These are phyloP conservation scores for Takakia lepidozioides DNA, from an alignment of 225 moss, liverwort and hornwort species.

Conservation along the genomic window DNA sequence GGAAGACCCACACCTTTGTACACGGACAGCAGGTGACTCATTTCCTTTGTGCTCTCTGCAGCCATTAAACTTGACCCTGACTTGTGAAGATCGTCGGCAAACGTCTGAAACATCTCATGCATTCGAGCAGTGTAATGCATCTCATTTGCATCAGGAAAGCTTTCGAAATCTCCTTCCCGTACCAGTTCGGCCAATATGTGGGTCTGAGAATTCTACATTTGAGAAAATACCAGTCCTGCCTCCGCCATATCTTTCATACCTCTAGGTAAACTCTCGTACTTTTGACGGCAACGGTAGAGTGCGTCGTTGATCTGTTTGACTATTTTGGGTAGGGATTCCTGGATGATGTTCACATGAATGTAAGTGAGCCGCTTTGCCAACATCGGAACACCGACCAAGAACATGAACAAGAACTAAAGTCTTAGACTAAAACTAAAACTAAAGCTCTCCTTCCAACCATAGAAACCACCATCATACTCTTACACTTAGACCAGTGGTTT, in stretches of 20 bases:
- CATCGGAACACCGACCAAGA: constrained; percentile 21
- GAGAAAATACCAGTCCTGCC: constrained; percentile 6
- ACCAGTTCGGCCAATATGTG: constrained; percentile 7
- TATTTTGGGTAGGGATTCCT: constrained; percentile 10
- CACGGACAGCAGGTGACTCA: constrained; percentile 12
- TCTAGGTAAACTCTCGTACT: constrained; percentile 8
- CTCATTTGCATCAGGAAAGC: background rate
- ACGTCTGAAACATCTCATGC: constrained; percentile 20
- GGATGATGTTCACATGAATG: constrained; percentile 29
- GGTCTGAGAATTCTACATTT: constrained; percentile 8
- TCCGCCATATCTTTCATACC: background rate
- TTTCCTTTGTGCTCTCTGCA: background rate
- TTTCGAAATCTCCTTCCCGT: constrained; percentile 9
- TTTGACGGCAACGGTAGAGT: background rate
- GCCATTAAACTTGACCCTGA: constrained; percentile 1
- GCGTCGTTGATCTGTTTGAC: constrained; percentile 11
- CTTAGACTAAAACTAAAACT: too few species aligned
- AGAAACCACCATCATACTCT: too few species aligned
- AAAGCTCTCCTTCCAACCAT: too few species aligned
- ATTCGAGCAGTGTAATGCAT: constrained; percentile 25
- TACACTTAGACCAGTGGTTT: too few species aligned
- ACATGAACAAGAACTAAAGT: too few species aligned
- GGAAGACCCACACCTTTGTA: constrained; percentile 14
- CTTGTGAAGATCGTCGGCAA: constrained; percentile 7
- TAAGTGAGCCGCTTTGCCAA: constrained; percentile 20